These are phyloP conservation scores for Geranium brycei DNA, from an alignment of 345 rosid genomes.

Conservation along the genomic window DNA sequence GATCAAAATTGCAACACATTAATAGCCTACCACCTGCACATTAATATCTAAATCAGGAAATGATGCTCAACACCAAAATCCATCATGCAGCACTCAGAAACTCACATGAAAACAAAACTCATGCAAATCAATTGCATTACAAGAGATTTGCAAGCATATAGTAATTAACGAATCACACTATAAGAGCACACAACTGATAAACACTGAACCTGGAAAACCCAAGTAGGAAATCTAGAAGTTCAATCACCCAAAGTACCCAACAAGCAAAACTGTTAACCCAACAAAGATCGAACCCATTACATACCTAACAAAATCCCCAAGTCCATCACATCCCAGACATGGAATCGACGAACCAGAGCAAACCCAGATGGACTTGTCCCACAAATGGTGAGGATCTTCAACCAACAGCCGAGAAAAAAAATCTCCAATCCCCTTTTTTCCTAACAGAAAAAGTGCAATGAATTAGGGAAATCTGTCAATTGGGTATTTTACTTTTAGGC, in stretches of 20 bases:
- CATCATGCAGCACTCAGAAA: neutral
- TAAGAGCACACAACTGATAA: neutral
- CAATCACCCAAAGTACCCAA: neutral
- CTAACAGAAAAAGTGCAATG: constrained; percentile 8
- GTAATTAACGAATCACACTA: neutral
- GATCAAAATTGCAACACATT: constrained; percentile 4
- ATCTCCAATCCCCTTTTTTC: too few relatives aligned
- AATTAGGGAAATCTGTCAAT: neutral
- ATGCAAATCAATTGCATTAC: neutral
- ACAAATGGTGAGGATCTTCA: constrained; percentile 18
- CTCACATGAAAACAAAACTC: neutral
- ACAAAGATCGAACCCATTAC: constrained; percentile 2
- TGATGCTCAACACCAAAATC: constrained; percentile 4
- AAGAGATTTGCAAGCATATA: neutral
- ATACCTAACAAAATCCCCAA: constrained; percentile 24
- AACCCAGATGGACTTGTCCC: constrained; percentile 17
- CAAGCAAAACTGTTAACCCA: neutral
- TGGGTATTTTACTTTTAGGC: neutral
- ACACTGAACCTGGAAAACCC: neutral
- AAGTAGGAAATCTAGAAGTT: neutral
- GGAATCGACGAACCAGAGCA: constrained; percentile 18
- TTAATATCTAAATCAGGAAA: constrained; percentile 4
- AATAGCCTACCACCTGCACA: constrained; percentile 17
- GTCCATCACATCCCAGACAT: constrained; percentile 16
- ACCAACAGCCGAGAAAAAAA: constrained; percentile 5